phyloP scores from a whole-genome alignment of 1,139 yeast species.

The Debaryomyces udenii region DNA sequence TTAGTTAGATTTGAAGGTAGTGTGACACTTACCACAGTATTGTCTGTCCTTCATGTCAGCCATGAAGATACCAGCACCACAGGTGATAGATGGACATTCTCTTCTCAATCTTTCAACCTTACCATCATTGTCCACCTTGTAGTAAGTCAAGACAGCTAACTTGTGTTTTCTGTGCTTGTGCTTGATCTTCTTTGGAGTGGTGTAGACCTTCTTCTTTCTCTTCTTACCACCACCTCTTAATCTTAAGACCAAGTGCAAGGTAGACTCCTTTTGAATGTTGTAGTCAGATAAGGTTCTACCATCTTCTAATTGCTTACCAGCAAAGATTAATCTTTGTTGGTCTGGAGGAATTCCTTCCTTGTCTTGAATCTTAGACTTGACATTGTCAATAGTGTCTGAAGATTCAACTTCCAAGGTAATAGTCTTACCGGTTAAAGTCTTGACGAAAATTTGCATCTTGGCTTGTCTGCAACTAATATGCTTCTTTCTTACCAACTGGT shows the following conservation, averaged over 20 bases:
- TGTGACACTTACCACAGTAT: constrained; percentile 99
- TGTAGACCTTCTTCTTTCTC: constrained; percentile 99
- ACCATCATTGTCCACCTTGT: constrained; percentile 98
- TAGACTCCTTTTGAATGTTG: constrained; percentile 99
- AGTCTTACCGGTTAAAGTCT: constrained; percentile 98
- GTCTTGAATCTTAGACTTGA: constrained; percentile 99
- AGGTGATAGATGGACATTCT: constrained; percentile 90
- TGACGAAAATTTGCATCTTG: constrained; percentile 97
- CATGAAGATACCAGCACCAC: constrained; percentile 99
- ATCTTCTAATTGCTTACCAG: constrained; percentile 99
- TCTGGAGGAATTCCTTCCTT: constrained; percentile 99
- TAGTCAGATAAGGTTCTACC: constrained; percentile 99
- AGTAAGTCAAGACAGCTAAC: constrained; percentile 99
- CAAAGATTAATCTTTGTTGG: constrained; percentile 99
- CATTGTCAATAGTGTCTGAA: constrained; percentile 98
- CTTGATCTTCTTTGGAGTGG: constrained; percentile 99
- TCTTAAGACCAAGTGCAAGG: constrained; percentile 96
- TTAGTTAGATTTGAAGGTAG: constrained; percentile 74
- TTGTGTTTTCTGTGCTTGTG: constrained; percentile 99
- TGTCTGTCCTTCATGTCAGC: constrained; percentile 99
- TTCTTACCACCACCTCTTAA: constrained; percentile 99
- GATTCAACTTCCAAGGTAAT: constrained; percentile 99
- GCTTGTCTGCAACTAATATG: constrained; percentile 50
- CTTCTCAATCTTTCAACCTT: constrained; percentile 98
- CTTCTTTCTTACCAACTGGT: constrained; percentile 54